Base-by-base conservation (phyloP, 495 filamentous ascomycete genomes). In the Xylaria longipes region DNA sequence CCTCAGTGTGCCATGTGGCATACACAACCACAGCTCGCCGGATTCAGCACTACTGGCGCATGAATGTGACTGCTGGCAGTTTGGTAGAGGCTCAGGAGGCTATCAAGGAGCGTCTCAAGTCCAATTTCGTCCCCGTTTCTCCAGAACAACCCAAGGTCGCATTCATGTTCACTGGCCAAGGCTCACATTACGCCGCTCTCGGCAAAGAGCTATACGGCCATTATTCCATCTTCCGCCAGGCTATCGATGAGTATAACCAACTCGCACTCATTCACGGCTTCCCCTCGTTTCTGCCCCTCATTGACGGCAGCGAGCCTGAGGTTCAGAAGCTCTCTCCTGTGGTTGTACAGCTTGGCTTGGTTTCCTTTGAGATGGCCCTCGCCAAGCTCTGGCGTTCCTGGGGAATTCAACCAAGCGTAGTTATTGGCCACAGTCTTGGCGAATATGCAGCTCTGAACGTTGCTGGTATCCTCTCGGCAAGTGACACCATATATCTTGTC, bases 371-470 rank as follows among this genome's bases (percentile, higher is more conserved):
- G 80, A 95, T 97, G 87, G 94, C 94, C 5, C 84, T 97, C 63
- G 90, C 93, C 29, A 89, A 89, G 61, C 87, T 94, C 68, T 97
- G 94, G 94, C 81, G 75, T 27, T 91, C 93, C 9, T 91, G 93
- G 87, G 94, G 93, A 45, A 86, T 97, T 69, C 88, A 80, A 29
- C 94, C 94, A 25, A 84, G 87, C 64, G 91, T 90, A 48, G 93
- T 97, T 3, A 84, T 97, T 45, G 95, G 95, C 29, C 95, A 98
- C 83, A 97, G 93, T 78, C 74, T 89, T 15, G 94, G 94, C 69
- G 94, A 97, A 79, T 97, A 95, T 81, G 93, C 94, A 58, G 94
- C 95, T 20, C 84, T 97, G 2, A 87, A 95, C 75, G 89, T 91
- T 43, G 89, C 94, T 22, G 94, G 93, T 64, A 90, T 97, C 17